phyloP scores from a whole-genome alignment of 345 rosid species.

The Geranium brycei region DNA sequence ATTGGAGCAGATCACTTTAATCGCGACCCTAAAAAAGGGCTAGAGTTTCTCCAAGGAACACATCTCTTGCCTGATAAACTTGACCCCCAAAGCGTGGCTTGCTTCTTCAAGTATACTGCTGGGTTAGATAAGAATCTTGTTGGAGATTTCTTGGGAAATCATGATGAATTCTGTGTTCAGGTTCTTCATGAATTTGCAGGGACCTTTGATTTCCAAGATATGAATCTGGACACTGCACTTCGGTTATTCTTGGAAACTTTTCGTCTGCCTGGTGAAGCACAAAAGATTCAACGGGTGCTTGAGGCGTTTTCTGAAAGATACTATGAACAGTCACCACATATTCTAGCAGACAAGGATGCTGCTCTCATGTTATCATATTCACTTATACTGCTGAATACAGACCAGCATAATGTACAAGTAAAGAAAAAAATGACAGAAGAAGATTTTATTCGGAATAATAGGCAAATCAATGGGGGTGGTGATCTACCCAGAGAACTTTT shows the following conservation, averaged over 20 bases:
- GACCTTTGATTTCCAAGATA: conserved; percentile 95
- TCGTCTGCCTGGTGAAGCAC: conserved; percentile 95
- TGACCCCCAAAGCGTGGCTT: conserved; percentile 98
- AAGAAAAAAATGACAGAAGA: conserved; percentile 99
- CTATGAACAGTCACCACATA: conserved; percentile 85
- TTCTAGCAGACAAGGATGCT: conserved; percentile 92
- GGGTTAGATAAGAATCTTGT: conserved; percentile 98
- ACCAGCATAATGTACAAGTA: conserved; percentile 94
- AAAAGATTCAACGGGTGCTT: conserved; percentile 92
- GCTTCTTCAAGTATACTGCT: conserved; percentile 92
- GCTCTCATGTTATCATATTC: conserved; percentile 89
- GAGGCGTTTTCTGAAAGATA: conserved; percentile 98
- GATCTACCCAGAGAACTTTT: conserved; percentile 85
- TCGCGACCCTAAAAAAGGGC: conserved; percentile 97
- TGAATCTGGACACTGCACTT: conserved; percentile 93
- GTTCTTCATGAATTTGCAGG: conserved; percentile 98
- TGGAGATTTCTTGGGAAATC: conserved; percentile 97
- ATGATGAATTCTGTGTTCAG: conserved; percentile 95
- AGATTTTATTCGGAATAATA: conserved; percentile 87
- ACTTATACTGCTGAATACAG: conserved; percentile 91
- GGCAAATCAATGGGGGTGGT: conserved; percentile 85
- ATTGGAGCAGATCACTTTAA: conserved; percentile 99
- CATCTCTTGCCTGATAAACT: conserved; percentile 98
- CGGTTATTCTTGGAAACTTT: conserved; percentile 88
- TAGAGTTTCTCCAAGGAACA: conserved; percentile 96